Evolutionary conservation across 768 basidiomycete species (phyloP).

Genomic region (Lyophyllum atratum): DNA sequence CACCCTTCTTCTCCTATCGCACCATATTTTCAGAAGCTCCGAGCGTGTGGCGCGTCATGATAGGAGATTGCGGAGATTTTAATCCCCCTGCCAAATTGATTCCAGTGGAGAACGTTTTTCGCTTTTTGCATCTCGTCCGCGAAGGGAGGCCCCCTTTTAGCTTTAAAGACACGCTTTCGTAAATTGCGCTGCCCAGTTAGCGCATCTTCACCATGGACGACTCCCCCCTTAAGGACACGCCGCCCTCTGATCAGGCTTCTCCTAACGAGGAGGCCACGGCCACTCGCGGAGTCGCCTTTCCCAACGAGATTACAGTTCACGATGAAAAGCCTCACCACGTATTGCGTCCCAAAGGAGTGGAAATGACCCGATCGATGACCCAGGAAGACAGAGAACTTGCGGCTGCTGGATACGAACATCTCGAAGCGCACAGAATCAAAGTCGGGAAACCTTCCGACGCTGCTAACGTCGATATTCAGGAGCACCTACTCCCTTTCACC

Average conservation of each 20-base stretch:
- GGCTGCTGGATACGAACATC: conserved; percentile 68
- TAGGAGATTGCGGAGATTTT: conserved; percentile 8
- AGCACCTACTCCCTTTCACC: conserved; percentile 50
- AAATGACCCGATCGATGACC: conserved; percentile 65
- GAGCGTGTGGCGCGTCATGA: conserved; percentile 6
- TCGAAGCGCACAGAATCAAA: conserved; percentile 46
- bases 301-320: conserved; percentile 35
- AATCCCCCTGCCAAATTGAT: background rate
- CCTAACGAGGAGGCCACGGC: conserved; percentile 35
- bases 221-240: conserved; percentile 10
- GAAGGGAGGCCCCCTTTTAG: background rate
- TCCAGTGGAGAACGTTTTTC: background rate
- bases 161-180: background rate
- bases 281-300: conserved; percentile 53
- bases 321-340: conserved; percentile 39
- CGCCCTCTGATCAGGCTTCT: conserved; percentile 12
- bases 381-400: conserved; percentile 67
- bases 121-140: too few species aligned
- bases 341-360: conserved; percentile 52
- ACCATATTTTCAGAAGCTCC: conserved; percentile 11
- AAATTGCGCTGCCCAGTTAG: background rate
- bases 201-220: conserved; percentile 20
- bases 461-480: conserved; percentile 56
- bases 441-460: conserved; percentile 25
- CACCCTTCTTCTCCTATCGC: conserved; percentile 16